These are phyloP conservation scores for Margaritispora aquatica DNA, from an alignment of 495 filamentous ascomycete genomes.

Conservation along the genomic window DNA sequence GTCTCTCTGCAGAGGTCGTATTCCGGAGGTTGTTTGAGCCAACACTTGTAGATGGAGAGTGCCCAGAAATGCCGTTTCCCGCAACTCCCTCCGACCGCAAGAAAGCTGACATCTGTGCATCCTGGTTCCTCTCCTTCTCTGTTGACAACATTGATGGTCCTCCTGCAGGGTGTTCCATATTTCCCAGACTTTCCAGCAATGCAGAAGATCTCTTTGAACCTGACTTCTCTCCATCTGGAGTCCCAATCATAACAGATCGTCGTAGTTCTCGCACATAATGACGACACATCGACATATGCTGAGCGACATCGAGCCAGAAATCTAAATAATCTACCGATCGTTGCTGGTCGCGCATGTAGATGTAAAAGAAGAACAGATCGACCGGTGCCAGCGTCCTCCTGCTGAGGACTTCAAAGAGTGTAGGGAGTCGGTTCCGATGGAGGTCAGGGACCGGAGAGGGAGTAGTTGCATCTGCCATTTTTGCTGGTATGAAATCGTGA, in stretches of 20 bases:
- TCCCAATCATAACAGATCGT: constrained; percentile 85
- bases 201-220: constrained; percentile 79
- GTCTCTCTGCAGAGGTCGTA: constrained; percentile 30
- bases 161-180: constrained; percentile 52
- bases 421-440: constrained; percentile 78
- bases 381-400: constrained; percentile 86
- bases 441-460: constrained; percentile 35
- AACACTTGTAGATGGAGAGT: constrained; percentile 68
- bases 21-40: constrained; percentile 41
- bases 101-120: constrained; percentile 84
- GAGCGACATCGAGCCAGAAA: constrained; percentile 99
- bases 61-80: constrained; percentile 25
- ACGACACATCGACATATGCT: constrained; percentile 96
- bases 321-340: constrained; percentile 96
- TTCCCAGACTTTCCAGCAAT: constrained; percentile 65
- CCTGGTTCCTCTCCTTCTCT: constrained; percentile 59
- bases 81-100: constrained; percentile 67
- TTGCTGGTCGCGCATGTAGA: constrained; percentile 99
- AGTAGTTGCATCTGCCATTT: constrained; percentile 14
- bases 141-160: constrained; percentile 36
- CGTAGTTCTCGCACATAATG: constrained; percentile 96
- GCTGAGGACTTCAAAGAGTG: constrained; percentile 90
- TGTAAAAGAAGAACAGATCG: constrained; percentile 97
- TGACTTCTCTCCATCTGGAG: constrained; percentile 79
- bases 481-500: neutral